A percentile compares a stretch with the other conserved stretches of the same genome.
These are phyloP conservation scores for Calonectria hongkongensis DNA, from an alignment of 2,329 filamentous ascomycete genomes.

Conservation along the genomic window DNA sequence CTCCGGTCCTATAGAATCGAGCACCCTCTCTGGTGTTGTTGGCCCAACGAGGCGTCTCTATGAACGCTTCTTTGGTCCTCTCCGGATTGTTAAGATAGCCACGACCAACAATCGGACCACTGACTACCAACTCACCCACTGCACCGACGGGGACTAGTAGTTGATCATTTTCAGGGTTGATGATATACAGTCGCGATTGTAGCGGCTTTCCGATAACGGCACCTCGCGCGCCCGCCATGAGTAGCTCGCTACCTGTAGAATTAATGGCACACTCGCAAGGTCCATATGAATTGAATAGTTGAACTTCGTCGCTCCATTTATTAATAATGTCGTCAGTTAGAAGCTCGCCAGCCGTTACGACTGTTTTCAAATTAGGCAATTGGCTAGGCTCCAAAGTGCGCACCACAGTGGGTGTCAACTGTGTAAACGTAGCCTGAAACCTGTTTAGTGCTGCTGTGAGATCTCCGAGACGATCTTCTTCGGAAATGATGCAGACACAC, in stretches of 20 bases:
- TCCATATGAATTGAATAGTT: slow-evolving; percentile 10
- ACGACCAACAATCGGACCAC: neutral
- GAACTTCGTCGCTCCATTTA: neutral
- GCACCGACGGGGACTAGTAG: neutral
- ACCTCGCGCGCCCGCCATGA: neutral
- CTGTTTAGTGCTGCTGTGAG: neutral
- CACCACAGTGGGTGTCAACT: neutral
- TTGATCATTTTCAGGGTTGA: slow-evolving; percentile 3
- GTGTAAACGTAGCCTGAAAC: neutral
- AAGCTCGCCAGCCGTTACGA: neutral
- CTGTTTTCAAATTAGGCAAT: neutral
- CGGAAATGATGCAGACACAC: neutral
- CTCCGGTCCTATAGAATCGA: slow-evolving; percentile 1
- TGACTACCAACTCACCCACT: slow-evolving; percentile 2
- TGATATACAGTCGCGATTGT: neutral
- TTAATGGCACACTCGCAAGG: slow-evolving; percentile 8
- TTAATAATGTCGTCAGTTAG: slow-evolving; percentile 1
- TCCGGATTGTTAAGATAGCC: slow-evolving; percentile 1
- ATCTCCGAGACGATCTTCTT: slow-evolving; percentile 8
- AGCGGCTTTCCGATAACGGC: neutral
- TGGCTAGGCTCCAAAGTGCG: neutral
- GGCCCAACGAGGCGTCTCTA: neutral
- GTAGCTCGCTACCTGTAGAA: neutral
- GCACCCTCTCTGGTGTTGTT: neutral
- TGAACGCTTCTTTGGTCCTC: neutral